A percentile compares a stretch with the other conserved stretches of the same genome.
Evolutionary conservation across 352 stramenopile species (phyloP).

Genomic region (Sclerospora graminicola): DNA sequence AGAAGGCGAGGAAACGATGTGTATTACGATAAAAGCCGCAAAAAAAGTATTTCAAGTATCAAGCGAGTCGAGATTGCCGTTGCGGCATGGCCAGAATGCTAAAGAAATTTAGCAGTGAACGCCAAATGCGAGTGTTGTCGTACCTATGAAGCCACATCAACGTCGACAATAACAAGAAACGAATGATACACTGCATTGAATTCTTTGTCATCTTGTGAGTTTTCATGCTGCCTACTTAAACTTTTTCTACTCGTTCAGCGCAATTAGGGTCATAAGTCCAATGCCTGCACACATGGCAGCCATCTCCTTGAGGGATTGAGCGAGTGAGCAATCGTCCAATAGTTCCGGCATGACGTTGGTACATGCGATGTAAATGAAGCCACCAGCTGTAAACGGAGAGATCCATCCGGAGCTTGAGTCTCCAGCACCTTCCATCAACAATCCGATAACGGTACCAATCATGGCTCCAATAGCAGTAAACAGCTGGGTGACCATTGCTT

Average conservation of each 20-base stretch:
- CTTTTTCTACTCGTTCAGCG: constrained; percentile 50
- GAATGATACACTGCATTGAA: no score
- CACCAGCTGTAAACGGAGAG: constrained; percentile 76
- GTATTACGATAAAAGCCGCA: no score
- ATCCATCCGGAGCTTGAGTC: constrained; percentile 71
- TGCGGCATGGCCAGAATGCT: no score
- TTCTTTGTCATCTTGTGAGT: no score
- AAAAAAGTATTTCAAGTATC: no score
- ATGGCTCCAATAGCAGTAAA: constrained; percentile 88
- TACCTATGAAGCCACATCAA: no score
- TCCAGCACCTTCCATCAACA: constrained; percentile 62
- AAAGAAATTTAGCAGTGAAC: no score
- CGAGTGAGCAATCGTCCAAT: constrained; percentile 74
- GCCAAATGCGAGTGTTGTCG: no score
- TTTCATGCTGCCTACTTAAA: no score
- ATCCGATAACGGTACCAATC: constrained; percentile 78
- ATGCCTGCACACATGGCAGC: constrained; percentile 60
- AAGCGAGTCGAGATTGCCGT: no score
- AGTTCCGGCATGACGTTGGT: constrained; percentile 88
- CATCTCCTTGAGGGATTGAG: constrained; percentile 58
- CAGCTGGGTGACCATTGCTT: constrained; percentile 88
- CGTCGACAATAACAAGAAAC: no score
- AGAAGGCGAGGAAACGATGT: no score
- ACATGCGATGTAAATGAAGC: constrained; percentile 90
- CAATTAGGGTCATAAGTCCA: constrained; percentile 71